Evolutionary conservation across 108 stramenopile genomes (phyloP), one percentile per base, ranked within the genome.

Genomic region (Skeletonema costatum): DNA sequence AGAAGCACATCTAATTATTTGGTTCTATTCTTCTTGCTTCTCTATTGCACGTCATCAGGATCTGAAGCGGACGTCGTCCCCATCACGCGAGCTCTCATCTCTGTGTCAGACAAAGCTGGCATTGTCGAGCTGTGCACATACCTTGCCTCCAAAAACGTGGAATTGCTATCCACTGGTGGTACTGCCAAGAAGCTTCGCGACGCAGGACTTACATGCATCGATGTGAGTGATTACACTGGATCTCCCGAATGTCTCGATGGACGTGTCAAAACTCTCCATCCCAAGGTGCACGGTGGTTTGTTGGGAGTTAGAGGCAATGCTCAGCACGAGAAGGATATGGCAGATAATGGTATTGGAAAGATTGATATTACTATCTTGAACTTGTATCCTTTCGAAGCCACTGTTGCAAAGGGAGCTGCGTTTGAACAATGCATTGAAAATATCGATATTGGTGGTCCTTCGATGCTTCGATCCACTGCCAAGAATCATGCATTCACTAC

Each of bases 361-460:
- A 99, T 99, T 78, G 99, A 99, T 82, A 90, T 98, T 85, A 98
- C 98, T 59, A 95, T 99, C 61, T 71, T 98, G 33, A 99, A 99
- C 77, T 81, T 99, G 61, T 99, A 99, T 78, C 97, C 99, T 29
- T 99, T 99, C 81, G 97, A 98, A 84, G 82, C 85, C 3, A 98
- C 99, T 21, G 98, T 99, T 14, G 86, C 87, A 32, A 84, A 75
- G 38, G 98, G 97, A 19, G 93, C 92, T 21, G 89, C 79, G 30
- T 98, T 97, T 67, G 97, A 88, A 61, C 96, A 93, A 74, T 98
- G 98, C 88, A 92, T 99, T 76, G 99, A 99, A 84, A 99, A 99
- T 79, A 98, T 99, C 79, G 99, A 99, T 78, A 98, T 99, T 81
- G 99, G 99, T 21, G 99, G 99, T 14, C 99, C 99, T 5, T 90